Evolutionary conservation across 2,329 filamentous ascomycete species (phyloP).

Genomic region (Cucurbitaria berberidis): DNA sequence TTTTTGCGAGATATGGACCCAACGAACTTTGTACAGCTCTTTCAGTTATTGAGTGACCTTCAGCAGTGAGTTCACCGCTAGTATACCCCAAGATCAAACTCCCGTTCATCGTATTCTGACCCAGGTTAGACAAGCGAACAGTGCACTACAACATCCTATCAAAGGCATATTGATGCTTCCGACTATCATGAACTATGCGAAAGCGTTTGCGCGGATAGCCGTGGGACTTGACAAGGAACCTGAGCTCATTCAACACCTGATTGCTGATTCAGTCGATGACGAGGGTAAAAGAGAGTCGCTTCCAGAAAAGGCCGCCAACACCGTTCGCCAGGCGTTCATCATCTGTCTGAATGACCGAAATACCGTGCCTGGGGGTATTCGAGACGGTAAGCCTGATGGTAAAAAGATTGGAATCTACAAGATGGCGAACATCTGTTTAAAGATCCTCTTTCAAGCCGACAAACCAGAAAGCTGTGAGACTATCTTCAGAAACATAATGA

Average conservation of each 20-base stretch:
- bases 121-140: conserved; percentile 70
- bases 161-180: conserved; percentile 83
- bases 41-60: conserved; percentile 74
- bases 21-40: conserved; percentile 74
- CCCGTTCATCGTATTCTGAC: conserved; percentile 7
- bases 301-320: conserved; percentile 85
- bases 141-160: conserved; percentile 78
- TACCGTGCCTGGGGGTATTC: conserved; percentile 62
- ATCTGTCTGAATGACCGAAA: conserved; percentile 84
- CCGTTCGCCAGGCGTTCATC: conserved; percentile 88
- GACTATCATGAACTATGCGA: conserved; percentile 81
- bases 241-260: conserved; percentile 73
- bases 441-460: conserved; percentile 84
- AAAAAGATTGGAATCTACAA: conserved; percentile 89
- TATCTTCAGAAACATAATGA: conserved; percentile 86
- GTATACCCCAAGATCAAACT: background rate
- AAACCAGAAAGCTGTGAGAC: conserved; percentile 85
- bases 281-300: conserved; percentile 77
- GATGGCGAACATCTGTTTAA: conserved; percentile 88
- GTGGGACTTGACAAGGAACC: conserved; percentile 83
- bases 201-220: conserved; percentile 79
- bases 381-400: conserved; percentile 73
- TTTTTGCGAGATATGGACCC: conserved; percentile 84
- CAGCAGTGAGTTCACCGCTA: conserved; percentile 66
- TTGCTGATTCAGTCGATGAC: conserved; percentile 58